These are phyloP conservation scores for Aquanectria penicillioides DNA, from an alignment of 2,329 filamentous ascomycete species.

Conservation along the genomic window DNA sequence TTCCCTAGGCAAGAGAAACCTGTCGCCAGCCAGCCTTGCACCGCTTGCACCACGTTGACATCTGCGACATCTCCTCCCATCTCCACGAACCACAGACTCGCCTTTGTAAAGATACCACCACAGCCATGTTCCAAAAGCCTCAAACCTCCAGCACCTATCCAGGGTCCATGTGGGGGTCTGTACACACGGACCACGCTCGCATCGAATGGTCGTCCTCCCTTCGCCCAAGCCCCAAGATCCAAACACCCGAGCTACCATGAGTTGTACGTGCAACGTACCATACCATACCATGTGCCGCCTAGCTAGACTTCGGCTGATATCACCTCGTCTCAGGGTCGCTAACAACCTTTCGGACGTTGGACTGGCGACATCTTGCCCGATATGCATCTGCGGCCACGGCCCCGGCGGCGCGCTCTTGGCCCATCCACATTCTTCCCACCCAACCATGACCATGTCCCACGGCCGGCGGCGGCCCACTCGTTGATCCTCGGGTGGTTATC, in stretches of 20 bases:
- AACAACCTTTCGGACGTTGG: not conserved
- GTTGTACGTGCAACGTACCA: not conserved
- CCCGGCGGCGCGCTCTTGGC: conserved; percentile 12
- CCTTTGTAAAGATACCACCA: not conserved
- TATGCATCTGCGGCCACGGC: conserved; percentile 14
- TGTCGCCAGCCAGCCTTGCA: not conserved
- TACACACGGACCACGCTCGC: not conserved
- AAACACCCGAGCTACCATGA: not conserved
- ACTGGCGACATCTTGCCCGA: conserved; percentile 28
- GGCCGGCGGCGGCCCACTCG: conserved; percentile 36
- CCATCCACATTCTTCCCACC: conserved; percentile 17
- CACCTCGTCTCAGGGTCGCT: not conserved
- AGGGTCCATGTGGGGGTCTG: conserved; percentile 16
- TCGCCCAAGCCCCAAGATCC: not conserved
- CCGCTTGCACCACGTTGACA: conserved; percentile 6
- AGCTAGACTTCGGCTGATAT: conserved; percentile 1
- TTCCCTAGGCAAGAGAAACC: not conserved
- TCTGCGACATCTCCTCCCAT: not conserved
- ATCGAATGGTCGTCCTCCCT: conserved; percentile 12
- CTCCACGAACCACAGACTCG: conserved; percentile 1
- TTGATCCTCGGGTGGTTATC: conserved; percentile 36
- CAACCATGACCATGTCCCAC: conserved; percentile 22
- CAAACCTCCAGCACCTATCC: not conserved
- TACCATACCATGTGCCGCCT: too few species aligned
- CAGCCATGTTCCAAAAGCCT: not conserved